Conservation (phyloP, 768 basidiomycete genomes). For the Boletus subparvulus region DNA sequence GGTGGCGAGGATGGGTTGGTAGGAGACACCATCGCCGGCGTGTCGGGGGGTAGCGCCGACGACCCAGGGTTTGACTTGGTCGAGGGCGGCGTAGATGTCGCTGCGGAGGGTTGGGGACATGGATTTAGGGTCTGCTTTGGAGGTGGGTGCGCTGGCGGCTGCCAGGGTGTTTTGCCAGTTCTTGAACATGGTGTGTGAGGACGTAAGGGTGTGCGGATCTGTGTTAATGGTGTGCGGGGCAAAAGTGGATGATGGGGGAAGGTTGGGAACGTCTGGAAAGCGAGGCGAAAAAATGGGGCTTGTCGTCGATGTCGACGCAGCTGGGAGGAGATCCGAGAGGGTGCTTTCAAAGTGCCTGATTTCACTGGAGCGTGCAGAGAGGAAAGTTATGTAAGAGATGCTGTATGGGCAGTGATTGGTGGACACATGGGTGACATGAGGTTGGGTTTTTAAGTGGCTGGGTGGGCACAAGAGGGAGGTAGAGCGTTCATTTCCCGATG, state of each 20-base stretch:
- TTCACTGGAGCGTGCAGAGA: background rate
- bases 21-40: conserved; percentile 56
- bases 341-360: background rate
- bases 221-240: background rate
- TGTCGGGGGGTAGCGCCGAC: conserved; percentile 40
- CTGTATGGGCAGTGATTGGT: conserved; percentile 10
- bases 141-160: conserved; percentile 20
- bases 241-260: too few species aligned
- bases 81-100: conserved; percentile 51
- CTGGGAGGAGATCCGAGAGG: background rate
- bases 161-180: conserved; percentile 44
- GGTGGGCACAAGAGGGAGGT: too few species aligned
- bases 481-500: background rate
- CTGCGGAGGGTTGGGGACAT: conserved; percentile 50
- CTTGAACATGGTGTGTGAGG: conserved; percentile 42
- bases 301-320: background rate
- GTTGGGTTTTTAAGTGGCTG: background rate
- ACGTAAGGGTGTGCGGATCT: background rate
- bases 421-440: conserved; percentile 24
- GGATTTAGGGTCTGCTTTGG: conserved; percentile 32
- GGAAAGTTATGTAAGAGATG: conserved; percentile 17
- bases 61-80: conserved; percentile 48
- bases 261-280: background rate
- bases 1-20: conserved; percentile 41
- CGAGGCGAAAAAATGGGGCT: background rate